phyloP scores from a whole-genome alignment of 2,329 filamentous ascomycete genomes.

The Cladophialophora yegresii region DNA sequence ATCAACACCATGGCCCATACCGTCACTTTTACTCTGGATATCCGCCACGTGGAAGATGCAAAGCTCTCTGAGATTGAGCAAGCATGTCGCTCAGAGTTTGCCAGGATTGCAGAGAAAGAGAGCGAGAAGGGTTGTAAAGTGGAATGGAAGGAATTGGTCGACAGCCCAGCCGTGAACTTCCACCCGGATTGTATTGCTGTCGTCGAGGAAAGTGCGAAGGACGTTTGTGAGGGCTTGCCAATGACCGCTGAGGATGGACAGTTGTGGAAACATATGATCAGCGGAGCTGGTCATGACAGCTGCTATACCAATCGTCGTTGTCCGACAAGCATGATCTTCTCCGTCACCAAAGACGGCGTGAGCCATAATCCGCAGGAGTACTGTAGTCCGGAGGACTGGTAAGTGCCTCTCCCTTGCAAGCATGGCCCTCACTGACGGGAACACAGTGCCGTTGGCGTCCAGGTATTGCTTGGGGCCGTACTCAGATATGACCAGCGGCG shows the following conservation, averaged over 20 bases:
- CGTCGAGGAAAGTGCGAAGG: conserved; percentile 62
- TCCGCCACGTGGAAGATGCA: conserved; percentile 32
- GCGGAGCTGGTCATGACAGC: conserved; percentile 66
- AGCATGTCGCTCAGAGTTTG: conserved; percentile 30
- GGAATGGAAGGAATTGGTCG: conserved; percentile 36
- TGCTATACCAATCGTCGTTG: conserved; percentile 62
- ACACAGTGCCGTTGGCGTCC: conserved; percentile 39
- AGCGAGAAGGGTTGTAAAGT: conserved; percentile 36
- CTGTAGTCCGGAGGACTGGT: conserved; percentile 60
- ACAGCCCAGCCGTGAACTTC: conserved; percentile 60
- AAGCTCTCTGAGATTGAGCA: conserved; percentile 35
- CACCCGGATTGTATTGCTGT: conserved; percentile 67
- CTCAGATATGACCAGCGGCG: conserved; percentile 49
- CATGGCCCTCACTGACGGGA: conserved; percentile 11
- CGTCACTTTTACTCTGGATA: conserved; percentile 34
- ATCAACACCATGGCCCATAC: conserved; percentile 61
- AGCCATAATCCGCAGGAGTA: conserved; percentile 67
- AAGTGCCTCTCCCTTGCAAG: conserved; percentile 11
- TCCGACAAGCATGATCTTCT: conserved; percentile 69
- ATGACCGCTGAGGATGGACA: conserved; percentile 47
- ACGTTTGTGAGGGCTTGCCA: conserved; percentile 49
- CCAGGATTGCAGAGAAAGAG: conserved; percentile 35
- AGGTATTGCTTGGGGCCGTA: conserved; percentile 36
- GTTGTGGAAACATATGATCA: conserved; percentile 56
- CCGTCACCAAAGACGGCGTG: conserved; percentile 64